These are phyloP conservation scores for Phialocephala sp. DNA, from an alignment of 2,329 filamentous ascomycete genomes.

Conservation along the genomic window DNA sequence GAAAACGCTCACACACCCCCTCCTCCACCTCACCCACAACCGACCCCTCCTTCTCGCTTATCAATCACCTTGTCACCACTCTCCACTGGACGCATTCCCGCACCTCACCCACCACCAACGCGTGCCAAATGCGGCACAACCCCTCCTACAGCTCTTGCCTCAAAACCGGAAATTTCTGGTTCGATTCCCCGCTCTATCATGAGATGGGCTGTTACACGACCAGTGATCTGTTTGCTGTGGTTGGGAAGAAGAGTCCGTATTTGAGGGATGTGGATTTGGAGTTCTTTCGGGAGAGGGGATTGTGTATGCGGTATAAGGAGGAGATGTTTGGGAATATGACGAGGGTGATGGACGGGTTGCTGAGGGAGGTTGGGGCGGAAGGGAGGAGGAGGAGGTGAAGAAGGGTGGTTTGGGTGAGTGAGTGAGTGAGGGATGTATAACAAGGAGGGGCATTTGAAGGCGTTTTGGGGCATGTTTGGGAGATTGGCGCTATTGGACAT, in stretches of 20 bases:
- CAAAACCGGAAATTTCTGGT: constrained; percentile 24
- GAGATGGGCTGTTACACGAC: constrained; percentile 25
- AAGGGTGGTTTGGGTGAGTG: background rate
- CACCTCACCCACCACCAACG: background rate
- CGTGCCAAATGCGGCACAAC: constrained; percentile 15
- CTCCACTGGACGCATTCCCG: background rate
- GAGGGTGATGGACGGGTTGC: background rate
- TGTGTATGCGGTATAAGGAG: constrained; percentile 22
- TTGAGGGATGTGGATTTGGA: constrained; percentile 15
- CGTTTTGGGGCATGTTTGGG: background rate
- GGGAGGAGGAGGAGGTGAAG: background rate
- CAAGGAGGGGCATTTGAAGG: background rate
- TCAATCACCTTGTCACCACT: background rate
- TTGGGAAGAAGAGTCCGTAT: constrained; percentile 17
- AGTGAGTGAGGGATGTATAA: too few relatives aligned
- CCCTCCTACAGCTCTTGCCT: constrained; percentile 20
- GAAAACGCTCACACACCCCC: background rate
- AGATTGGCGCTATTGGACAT: background rate
- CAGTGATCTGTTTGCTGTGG: background rate
- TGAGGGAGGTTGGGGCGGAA: background rate
- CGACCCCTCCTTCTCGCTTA: background rate
- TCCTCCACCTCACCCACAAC: background rate
- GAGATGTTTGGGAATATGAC: constrained; percentile 1
- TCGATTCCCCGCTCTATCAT: constrained; percentile 17
- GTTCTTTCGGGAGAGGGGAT: constrained; percentile 19